Base-by-base conservation (phyloP, 306 rosid species). In the Prunus padus region DNA sequence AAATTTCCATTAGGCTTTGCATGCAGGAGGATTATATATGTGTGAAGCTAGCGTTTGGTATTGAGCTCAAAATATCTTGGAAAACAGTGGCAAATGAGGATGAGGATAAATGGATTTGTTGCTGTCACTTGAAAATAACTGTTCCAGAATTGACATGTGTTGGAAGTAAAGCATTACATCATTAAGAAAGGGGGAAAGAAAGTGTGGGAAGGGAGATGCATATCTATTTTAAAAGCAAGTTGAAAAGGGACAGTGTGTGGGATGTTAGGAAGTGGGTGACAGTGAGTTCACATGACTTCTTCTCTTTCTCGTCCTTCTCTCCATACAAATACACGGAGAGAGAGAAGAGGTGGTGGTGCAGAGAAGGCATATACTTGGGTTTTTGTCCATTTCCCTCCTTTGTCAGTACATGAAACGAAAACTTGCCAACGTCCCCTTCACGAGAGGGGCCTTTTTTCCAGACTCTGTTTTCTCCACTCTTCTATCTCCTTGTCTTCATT, bases 391-490 rank as follows among this genome's bases (percentile, higher is more conserved):
- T 75, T 46, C 83, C 55, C 60, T 55, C 71, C 65, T 75, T 79
- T 78, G 94, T 78, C 81, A 83, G 66, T 76, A 65, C 79, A 79
- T 72, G 57, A 87, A 88, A 60, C 16, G 14, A 47, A 37, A 37
- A 81, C 79, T 83, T 73, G 83, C 80, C 92, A 72, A 84, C 65
- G 84, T 89, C 87, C 80, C 80, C 71, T 82, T 88, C 98, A 91
- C 89, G 92, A 88, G 89, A 84, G 70, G 28, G 93, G 84, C 97
- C 85, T 69, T 80, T 86, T 87, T 90, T 87, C 92, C 92, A 64
- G 42, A 86, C 93, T 80, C 80, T 87, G 87, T 91, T 88, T 87
- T 91, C 83, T 83, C 83, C 83, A 11, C 86, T 74, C 83, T 85
- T 82, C 72, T 81, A 79, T 87, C 87, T 89, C 74, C 79, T 91